Conservation (phyloP, 208 protist species). For the Trichomonas vaginalis region DNA sequence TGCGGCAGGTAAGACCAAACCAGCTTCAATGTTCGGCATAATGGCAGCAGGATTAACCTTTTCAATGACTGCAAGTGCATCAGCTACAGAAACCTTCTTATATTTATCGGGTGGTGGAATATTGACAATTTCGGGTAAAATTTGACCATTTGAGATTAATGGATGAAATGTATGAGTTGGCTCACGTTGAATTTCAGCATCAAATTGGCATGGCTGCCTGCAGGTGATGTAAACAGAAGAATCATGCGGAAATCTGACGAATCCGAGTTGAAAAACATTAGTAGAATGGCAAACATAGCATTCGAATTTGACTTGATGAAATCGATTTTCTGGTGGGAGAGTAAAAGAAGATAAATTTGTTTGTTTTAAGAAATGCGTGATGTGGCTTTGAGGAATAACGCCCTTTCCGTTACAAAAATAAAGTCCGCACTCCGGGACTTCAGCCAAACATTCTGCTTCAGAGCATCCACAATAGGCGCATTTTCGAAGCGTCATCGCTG, state of each 20-base stretch:
- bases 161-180: not conserved
- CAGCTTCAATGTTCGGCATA: too few relatives aligned
- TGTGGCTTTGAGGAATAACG: not conserved
- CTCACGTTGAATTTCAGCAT: not conserved
- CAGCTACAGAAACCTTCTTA: not conserved
- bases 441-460: not conserved
- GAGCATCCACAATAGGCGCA: not conserved
- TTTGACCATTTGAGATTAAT: not conserved
- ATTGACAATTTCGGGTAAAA: not conserved
- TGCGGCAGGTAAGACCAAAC: not conserved
- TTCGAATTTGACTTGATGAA: not conserved
- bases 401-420: conserved; percentile 1
- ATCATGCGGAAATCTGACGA: not conserved
- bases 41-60: not conserved
- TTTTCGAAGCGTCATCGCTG: not conserved
- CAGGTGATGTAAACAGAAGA: not conserved
- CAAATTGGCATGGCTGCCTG: not conserved
- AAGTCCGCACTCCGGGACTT: not conserved
- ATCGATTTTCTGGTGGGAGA: not conserved
- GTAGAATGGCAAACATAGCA: conserved; percentile 1
- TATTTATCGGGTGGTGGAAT: not conserved
- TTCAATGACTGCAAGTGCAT: not conserved
- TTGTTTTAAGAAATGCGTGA: not conserved
- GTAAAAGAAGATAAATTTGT: not conserved
- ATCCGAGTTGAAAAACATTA: not conserved